Base-by-base conservation (phyloP, 371 early-diverging fungal genomes). In the Catenaria anguillulae region DNA sequence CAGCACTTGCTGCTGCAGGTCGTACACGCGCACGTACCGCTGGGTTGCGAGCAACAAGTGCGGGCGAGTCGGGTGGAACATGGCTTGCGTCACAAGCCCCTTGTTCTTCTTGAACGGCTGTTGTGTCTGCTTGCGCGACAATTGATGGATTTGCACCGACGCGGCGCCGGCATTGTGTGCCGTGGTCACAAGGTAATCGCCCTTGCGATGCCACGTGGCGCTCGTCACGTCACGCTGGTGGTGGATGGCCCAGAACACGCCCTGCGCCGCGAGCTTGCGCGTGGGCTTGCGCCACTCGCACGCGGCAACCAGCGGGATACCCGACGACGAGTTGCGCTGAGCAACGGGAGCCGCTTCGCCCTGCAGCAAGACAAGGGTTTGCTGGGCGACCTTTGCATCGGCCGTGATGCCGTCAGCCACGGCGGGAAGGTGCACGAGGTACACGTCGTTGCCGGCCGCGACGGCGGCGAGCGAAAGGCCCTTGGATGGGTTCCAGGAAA, bases 1-100 rank as follows among this genome's bases (percentile, higher is more conserved):
- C 54, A 90, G 75, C 63, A 84, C 81, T 69, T 95, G 96, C 64
- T 83, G 84, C 71, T 83, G 77, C 67, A 97, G 75, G 70, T 97
- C 88, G 78, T 93, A 97, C 13, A 95, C 79, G 56, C 92, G 86
- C 46, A 96, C 90, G 64, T 81, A 84, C 37, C 89, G 84, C 78
- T 96, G 95, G 4, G 94, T 93, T 81, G 93, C 90, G 36, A 96
- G 88, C 71, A 93, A 86, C 71, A 97, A 86, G 64, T 87, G 77
- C 37, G 97, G 97, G 68, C 85, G 84, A 29, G 80, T 78, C 33
- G 98, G 98, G 69, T 97, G 98, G 87, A 97, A 97, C 61, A 77
- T 73, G 8, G 90, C 90, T 43, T 78, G 72, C 70, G 91, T 93
- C 31, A 94, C 87, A n/a, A 84, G 71, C 34, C 95, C 94, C 71